Conservation (phyloP, 23 red algal genomes). For the Cyanidium caldarium region DNA sequence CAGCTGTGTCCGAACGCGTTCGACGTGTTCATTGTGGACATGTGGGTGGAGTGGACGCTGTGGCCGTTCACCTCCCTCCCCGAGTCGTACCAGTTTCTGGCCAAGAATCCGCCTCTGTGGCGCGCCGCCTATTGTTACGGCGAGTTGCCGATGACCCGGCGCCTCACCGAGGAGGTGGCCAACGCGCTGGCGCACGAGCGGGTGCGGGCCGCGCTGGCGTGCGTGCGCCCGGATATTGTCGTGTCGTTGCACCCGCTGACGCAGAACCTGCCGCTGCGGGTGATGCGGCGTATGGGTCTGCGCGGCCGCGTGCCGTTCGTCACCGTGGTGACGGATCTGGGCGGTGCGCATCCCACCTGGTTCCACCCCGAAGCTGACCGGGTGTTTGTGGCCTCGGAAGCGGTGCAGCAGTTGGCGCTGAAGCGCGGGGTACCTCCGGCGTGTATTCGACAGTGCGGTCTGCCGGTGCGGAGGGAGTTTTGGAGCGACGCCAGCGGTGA, state of each 20-base stretch:
- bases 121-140: constrained; percentile 36
- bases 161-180: constrained; percentile 34
- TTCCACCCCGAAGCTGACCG: constrained; percentile 42
- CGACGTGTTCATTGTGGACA: constrained; percentile 45
- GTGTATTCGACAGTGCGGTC: constrained; percentile 26
- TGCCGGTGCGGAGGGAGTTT: constrained; percentile 64
- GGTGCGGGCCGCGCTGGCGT: constrained; percentile 25
- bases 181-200: constrained; percentile 34
- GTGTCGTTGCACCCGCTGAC: constrained; percentile 75
- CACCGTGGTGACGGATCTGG: constrained; percentile 92
- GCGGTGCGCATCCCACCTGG: constrained; percentile 82
- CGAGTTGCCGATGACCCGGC: constrained; percentile 30
- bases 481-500: constrained; percentile 10
- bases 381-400: constrained; percentile 42
- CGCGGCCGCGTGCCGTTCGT: constrained; percentile 32
- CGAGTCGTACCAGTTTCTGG: constrained; percentile 52
- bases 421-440: constrained; percentile 11
- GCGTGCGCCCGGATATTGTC: constrained; percentile 54
- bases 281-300: constrained; percentile 24
- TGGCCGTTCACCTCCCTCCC: constrained; percentile 49
- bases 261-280: constrained; percentile 43
- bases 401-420: constrained; percentile 17
- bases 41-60: constrained; percentile 49
- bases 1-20: constrained; percentile 26
- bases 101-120: constrained; percentile 60